Base-by-base conservation (phyloP, 345 rosid species). In the Eucalyptus regnans region DNA sequence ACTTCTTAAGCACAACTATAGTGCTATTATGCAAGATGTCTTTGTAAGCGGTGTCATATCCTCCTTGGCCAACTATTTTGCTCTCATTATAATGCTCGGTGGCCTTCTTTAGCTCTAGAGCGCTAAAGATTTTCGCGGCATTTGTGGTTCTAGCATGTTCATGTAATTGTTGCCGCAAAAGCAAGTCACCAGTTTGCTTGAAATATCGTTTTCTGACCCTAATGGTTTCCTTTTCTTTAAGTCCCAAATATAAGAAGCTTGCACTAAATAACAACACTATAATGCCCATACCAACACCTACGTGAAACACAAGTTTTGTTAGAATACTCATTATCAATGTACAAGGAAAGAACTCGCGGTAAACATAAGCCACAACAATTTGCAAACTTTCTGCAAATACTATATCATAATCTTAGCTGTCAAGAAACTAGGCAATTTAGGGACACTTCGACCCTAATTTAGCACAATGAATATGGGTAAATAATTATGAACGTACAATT, bases 1-100 rank as follows among this genome's bases (percentile, higher is more conserved):
- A 46, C 12, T 46, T 49, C 50, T 49, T 12, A 49, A 49, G 4
- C 14, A 4, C 50, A 4, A 49, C 5, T 49, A 49, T 49, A 49
- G 50, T 49, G 52, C 89, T 90, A 71, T 93, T 94, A 29, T 86
- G 76, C 51, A 93, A 71, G 86, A 89, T 86, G 68, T 94, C 96
- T 80, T 93, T 92, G 90, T 90, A 94, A 14, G 93, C 95, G 7
- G 93, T 93, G 1, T 94, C 94, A 18, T 89, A 91, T 9, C 94
- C 94, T 12, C 96, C 93, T 3, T 87, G 89, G 33, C 94, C 96
- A 37, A 94, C 76, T 46, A 92, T 90, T 87, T 87, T 90, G 46
- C 87, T 91, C 62, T 89, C 88, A 43, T 88, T 88, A 54, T 89
- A 93, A 90, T 91, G 92, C 43, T 93, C 87, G 0, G 95, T 92